Evolutionary conservation across 1,139 yeast species (phyloP), one percentile per base, ranked within the genome.

Genomic region (Geotrichum fermentans): DNA sequence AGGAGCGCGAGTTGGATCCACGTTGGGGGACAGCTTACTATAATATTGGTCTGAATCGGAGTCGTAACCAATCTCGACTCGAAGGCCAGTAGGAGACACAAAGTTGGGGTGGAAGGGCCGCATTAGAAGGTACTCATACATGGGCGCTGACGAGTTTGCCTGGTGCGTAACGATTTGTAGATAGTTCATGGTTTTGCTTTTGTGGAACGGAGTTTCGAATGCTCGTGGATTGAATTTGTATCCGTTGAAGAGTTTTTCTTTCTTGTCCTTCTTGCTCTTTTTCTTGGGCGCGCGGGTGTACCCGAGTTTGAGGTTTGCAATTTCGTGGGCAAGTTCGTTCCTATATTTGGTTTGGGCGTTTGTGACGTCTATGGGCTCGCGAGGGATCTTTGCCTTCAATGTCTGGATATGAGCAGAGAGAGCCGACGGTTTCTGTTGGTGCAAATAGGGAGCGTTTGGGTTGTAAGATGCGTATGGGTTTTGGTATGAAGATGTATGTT

Each of bases 161-260:
- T 43, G 47, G 22, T 43, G 47, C n/a, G 42, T 43, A 8, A 43
- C 47, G 18, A 43, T 43, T 16, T 43, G 47, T 8, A 43, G 38
- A 26, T 38, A 43, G 28, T 43, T 43, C 37, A 43, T 38, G 3
- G 30, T 3, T 29, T 37, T 36, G 24, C 24, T 17, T 18, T 35
- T 43, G 34, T 36, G 35, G 30, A 43, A 43, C 4, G 46, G 29
- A 1, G 46, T 43, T 16, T 36, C n/a, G 20, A 43, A 43, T 8
- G 46, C 46, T 18, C 22, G 17, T 2, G 46, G 17, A 17, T 43
- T 43, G 28, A 43, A 43, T 8, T 43, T 43, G 29, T 43, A 43
- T 10, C 14, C 5, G 17, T 16, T 4, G 3, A 8, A 13, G 37
- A 21, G 10, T 13, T n/a, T 17, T 17, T n/a, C 13, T 17, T 34